Base-by-base conservation (phyloP, 192 early-diverging fungal species). In the Haplosporangium gracile region DNA sequence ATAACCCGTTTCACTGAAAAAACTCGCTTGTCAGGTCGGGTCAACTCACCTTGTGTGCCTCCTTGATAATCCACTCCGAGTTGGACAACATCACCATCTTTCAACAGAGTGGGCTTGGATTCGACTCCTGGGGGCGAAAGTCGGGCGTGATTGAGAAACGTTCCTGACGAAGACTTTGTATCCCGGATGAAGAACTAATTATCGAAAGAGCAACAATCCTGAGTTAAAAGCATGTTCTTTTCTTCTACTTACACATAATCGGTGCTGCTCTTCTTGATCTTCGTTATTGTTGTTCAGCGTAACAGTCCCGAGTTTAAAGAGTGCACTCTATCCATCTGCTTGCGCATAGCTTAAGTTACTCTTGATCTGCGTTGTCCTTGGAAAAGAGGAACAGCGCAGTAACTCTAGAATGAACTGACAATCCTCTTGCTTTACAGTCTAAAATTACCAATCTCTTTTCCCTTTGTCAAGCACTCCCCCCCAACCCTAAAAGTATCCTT, bases 31-130 rank as follows among this genome's bases (percentile, higher is more conserved):
- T 24, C 24, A 71, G 38, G 70, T 22, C 34, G 38, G 15, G 7
- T 57, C 29, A 16, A 34, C 42, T 73, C 75, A 93, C 94, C 94
- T 89, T 97, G 93, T 34, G 91, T 92, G 34, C 96, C 92, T 47
- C 97, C 97, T 90, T 97, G 96, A 86, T 98, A 98, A 78, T 99
- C 98, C 38, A 98, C 95, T 34, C 98, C 98, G 40, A 99, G 90
- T 92, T 99, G 97, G 57, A 99, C 90, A 40, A 99, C 92, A 83
- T 99, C 98, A 18, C 96, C 96, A 85, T 96, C 93, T 60, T 95
- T 93, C 72, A 99, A 81, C 49, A 92, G 91, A 68, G 94, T 95
- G n/a, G 97, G 94, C 43, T 92, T 81, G 70, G 95, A 96, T 89
- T 97, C 97, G 68, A 95, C 92, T 7, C 93, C 93, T 29, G 97